Evolutionary conservation across 495 filamentous ascomycete genomes (phyloP).

Genomic region (Trypethelium eluteriae): DNA sequence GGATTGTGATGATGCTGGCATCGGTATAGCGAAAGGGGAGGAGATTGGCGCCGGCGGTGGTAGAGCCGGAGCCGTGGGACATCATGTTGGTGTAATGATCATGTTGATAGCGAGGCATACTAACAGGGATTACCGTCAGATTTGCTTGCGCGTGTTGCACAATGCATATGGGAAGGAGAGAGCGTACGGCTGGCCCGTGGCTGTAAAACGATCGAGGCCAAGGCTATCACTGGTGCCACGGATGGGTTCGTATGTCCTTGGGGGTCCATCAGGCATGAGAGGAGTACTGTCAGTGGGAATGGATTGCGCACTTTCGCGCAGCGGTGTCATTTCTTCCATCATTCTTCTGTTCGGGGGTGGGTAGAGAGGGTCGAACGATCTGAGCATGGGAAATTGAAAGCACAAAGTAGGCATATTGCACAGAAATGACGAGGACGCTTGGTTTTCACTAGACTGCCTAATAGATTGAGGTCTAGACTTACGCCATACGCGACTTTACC

Average conservation of each 20-base stretch:
- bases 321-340: neutral
- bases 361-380: neutral
- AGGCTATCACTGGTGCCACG: neutral
- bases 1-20: constrained; percentile 7
- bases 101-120: constrained; percentile 12
- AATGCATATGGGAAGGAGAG: neutral
- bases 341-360: neutral
- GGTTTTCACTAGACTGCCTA: neutral
- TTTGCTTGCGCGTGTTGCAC: neutral
- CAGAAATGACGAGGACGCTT: neutral
- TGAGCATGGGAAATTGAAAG: neutral
- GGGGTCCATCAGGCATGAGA: neutral
- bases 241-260: neutral
- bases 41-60: constrained; percentile 8
- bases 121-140: neutral
- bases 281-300: neutral
- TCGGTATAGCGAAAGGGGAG: constrained; percentile 12
- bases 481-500: neutral
- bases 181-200: constrained; percentile 3
- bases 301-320: neutral
- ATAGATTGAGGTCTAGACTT: neutral
- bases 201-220: neutral
- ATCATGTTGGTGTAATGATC: constrained; percentile 7
- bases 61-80: neutral
- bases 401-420: neutral